A percentile compares a stretch with the other conserved stretches of the same genome.
Conservation (phyloP, 208 protist species). For the Acanthamoeba culbertsoni region DNA sequence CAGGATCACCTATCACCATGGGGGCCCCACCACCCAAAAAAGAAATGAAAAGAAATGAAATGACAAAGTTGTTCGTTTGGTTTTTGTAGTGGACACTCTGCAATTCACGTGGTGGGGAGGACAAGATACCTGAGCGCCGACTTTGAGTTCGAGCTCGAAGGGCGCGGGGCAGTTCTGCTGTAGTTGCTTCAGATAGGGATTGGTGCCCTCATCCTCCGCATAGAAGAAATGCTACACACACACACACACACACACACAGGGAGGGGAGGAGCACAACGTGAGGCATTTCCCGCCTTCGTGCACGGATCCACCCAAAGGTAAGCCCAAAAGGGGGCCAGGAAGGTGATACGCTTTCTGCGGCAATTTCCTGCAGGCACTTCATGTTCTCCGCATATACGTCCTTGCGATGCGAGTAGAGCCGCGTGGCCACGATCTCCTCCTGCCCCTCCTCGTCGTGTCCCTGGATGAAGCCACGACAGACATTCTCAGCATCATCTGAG, state of each 20-base stretch:
- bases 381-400: conserved; percentile 54
- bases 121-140: too few species aligned
- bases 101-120: too few species aligned
- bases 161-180: conserved; percentile 42
- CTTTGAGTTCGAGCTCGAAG: not conserved
- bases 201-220: conserved; percentile 1
- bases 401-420: conserved; percentile 57
- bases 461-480: too few species aligned
- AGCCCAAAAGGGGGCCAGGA: not conserved
- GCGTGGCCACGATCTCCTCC: conserved; percentile 8
- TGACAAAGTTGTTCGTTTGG: too few species aligned
- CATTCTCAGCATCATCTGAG: too few species aligned
- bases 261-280: too few species aligned
- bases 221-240: conserved; percentile 32
- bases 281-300: too few species aligned
- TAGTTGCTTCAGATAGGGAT: conserved; percentile 29
- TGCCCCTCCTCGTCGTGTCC: not conserved
- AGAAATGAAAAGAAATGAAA: too few species aligned
- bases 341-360: not conserved
- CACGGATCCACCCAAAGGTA: too few species aligned
- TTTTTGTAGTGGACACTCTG: too few species aligned
- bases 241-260: too few species aligned
- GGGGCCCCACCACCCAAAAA: conserved; percentile 71
- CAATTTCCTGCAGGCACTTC: conserved; percentile 15
- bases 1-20: conserved; percentile 76